Conservation (phyloP, 1,284 basidiomycete genomes). For the Ganoderma boninense region DNA sequence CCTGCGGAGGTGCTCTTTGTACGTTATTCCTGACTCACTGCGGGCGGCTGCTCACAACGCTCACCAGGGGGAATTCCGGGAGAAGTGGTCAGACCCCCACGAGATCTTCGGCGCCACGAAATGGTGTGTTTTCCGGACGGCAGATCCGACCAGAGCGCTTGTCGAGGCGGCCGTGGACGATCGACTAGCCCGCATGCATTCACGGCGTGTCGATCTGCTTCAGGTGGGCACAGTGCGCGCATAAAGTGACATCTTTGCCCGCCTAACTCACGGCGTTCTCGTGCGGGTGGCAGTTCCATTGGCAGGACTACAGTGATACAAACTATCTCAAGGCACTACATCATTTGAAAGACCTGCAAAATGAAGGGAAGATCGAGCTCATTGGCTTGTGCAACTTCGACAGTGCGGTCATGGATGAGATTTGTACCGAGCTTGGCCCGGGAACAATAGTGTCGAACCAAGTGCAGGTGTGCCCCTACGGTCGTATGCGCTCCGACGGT, state of each 20-base stretch:
- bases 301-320: slow-evolving; percentile 80
- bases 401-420: slow-evolving; percentile 75
- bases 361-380: slow-evolving; percentile 66
- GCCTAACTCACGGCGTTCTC: background rate
- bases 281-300: slow-evolving; percentile 69
- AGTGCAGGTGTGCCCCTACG: slow-evolving; percentile 65
- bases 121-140: slow-evolving; percentile 79
- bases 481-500: background rate
- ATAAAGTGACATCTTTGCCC: too few relatives aligned
- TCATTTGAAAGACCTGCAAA: slow-evolving; percentile 66
- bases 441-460: slow-evolving; percentile 82
- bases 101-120: slow-evolving; percentile 77
- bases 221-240: slow-evolving; percentile 56
- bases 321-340: slow-evolving; percentile 71
- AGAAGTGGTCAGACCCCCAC: slow-evolving; percentile 50
- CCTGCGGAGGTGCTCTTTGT: slow-evolving; percentile 82
- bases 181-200: slow-evolving; percentile 64
- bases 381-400: slow-evolving; percentile 87
- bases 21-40: slow-evolving; percentile 18
- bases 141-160: slow-evolving; percentile 58
- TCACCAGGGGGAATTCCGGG: slow-evolving; percentile 72
- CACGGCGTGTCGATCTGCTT: slow-evolving; percentile 69
- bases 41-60: slow-evolving; percentile 10
- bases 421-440: slow-evolving; percentile 74
- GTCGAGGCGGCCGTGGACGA: slow-evolving; percentile 76